These are phyloP conservation scores for Hemileccinum hortonii DNA, from an alignment of 1,284 basidiomycete species.

Conservation along the genomic window DNA sequence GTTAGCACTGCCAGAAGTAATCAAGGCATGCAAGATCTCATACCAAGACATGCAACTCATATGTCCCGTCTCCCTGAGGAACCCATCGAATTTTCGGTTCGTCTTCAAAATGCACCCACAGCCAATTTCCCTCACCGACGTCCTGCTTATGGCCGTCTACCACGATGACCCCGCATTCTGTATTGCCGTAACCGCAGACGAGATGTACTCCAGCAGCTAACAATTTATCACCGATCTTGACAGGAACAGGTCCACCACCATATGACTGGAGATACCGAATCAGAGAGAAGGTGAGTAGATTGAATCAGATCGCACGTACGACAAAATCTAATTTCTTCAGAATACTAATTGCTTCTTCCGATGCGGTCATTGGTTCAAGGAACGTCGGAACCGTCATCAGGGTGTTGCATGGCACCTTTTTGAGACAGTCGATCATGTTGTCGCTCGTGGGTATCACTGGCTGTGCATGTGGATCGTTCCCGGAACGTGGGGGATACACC, in stretches of 20 bases:
- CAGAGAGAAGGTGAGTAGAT: no score
- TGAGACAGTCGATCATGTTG: slow-evolving; percentile 14
- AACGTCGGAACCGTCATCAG: slow-evolving; percentile 24
- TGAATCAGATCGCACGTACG: slow-evolving; percentile 10
- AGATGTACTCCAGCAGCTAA: slow-evolving; percentile 22
- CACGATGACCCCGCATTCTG: slow-evolving; percentile 25
- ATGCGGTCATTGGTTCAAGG: slow-evolving; percentile 19
- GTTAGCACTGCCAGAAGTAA: background rate
- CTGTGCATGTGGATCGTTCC: slow-evolving; percentile 5
- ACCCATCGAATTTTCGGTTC: slow-evolving; percentile 25
- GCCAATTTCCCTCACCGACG: slow-evolving; percentile 31
- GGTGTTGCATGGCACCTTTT: background rate
- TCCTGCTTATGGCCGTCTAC: slow-evolving; percentile 6
- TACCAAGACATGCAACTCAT: slow-evolving; percentile 36
- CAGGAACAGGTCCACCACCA: slow-evolving; percentile 26
- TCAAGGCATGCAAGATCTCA: background rate
- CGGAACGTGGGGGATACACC: slow-evolving; percentile 18
- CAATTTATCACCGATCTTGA: slow-evolving; percentile 23
- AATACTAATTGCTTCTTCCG: slow-evolving; percentile 5
- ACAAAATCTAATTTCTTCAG: slow-evolving; percentile 16
- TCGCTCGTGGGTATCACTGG: slow-evolving; percentile 22
- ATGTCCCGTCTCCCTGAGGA: slow-evolving; percentile 31
- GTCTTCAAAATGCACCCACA: slow-evolving; percentile 27
- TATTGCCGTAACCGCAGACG: slow-evolving; percentile 23
- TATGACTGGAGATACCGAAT: slow-evolving; percentile 11